These are phyloP conservation scores for Neopestalotiopsis rosae DNA, from an alignment of 2,329 filamentous ascomycete species.

Conservation along the genomic window DNA sequence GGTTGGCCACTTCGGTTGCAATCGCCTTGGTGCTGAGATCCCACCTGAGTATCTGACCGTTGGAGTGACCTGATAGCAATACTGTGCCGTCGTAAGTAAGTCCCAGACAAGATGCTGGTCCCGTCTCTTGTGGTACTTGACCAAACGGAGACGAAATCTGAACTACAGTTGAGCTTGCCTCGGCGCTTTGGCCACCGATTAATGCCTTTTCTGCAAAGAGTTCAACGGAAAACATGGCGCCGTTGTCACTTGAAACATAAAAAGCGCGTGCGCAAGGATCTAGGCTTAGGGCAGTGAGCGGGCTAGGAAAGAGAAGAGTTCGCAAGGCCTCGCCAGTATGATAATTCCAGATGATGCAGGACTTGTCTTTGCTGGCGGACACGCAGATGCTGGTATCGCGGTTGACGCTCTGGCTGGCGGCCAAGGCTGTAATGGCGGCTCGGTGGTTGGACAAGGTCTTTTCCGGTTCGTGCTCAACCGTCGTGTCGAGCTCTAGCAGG, in stretches of 20 bases:
- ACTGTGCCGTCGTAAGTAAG: slow-evolving; percentile 83
- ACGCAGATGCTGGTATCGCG: slow-evolving; percentile 79
- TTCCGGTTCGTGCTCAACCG: slow-evolving; percentile 69
- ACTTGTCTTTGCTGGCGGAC: slow-evolving; percentile 84
- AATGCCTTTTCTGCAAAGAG: slow-evolving; percentile 64
- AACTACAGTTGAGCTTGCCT: slow-evolving; percentile 62
- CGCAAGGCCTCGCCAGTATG: slow-evolving; percentile 76
- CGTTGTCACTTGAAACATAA: slow-evolving; percentile 81
- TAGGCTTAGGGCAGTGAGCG: slow-evolving; percentile 73
- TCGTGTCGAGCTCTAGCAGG: slow-evolving; percentile 67
- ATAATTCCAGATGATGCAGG: slow-evolving; percentile 93
- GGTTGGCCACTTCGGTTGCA: slow-evolving; percentile 68
- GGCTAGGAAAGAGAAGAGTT: slow-evolving; percentile 79
- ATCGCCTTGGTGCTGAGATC: slow-evolving; percentile 75
- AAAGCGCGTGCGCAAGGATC: slow-evolving; percentile 86
- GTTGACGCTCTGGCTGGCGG: slow-evolving; percentile 69
- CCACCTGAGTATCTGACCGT: slow-evolving; percentile 82
- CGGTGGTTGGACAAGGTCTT: slow-evolving; percentile 80
- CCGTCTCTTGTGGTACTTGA: slow-evolving; percentile 66
- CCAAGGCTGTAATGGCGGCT: slow-evolving; percentile 71
- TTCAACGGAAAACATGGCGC: slow-evolving; percentile 80
- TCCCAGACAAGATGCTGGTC: slow-evolving; percentile 70
- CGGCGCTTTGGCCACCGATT: slow-evolving; percentile 57
- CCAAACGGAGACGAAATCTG: slow-evolving; percentile 61
- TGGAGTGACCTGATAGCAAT: slow-evolving; percentile 80